Evolutionary conservation across 2,329 filamentous ascomycete genomes (phyloP).

Genomic region (Talaromyces islandicus): DNA sequence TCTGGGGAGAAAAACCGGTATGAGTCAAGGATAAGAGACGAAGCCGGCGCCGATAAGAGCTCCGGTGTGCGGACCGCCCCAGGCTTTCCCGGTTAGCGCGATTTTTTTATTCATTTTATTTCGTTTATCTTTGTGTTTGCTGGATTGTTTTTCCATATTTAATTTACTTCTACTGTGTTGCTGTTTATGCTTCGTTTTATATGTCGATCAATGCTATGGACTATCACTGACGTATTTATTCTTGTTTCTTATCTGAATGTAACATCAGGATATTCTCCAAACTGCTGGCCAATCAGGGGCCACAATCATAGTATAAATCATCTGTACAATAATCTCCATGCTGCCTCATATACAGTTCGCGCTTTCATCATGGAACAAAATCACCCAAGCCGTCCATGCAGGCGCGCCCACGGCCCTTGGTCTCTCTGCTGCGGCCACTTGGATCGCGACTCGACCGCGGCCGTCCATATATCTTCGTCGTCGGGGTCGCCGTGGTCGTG

Average conservation of each 20-base stretch:
- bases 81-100: slow-evolving; percentile 6
- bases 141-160: neutral
- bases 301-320: too few relatives aligned
- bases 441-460: slow-evolving; percentile 21
- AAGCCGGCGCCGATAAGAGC: slow-evolving; percentile 21
- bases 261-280: neutral
- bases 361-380: neutral
- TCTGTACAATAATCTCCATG: neutral
- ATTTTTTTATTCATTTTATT: neutral
- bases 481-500: slow-evolving; percentile 13
- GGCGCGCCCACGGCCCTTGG: slow-evolving; percentile 30
- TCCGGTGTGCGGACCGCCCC: slow-evolving; percentile 23
- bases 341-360: neutral
- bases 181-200: neutral
- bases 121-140: neutral
- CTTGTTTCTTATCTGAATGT: neutral
- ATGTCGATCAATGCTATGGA: neutral
- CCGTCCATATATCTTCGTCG: slow-evolving; percentile 28
- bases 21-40: slow-evolving; percentile 4
- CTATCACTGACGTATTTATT: neutral
- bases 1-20: slow-evolving; percentile 8
- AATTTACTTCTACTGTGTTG: too few relatives aligned
- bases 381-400: slow-evolving; percentile 27
- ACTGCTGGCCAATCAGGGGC: neutral
- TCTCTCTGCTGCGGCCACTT: slow-evolving; percentile 14